Percentiles rank a stretch among this genome's conserved stretches.
These are phyloP conservation scores for Nemania diffusa DNA, from an alignment of 2,329 filamentous ascomycete species.

Conservation along the genomic window DNA sequence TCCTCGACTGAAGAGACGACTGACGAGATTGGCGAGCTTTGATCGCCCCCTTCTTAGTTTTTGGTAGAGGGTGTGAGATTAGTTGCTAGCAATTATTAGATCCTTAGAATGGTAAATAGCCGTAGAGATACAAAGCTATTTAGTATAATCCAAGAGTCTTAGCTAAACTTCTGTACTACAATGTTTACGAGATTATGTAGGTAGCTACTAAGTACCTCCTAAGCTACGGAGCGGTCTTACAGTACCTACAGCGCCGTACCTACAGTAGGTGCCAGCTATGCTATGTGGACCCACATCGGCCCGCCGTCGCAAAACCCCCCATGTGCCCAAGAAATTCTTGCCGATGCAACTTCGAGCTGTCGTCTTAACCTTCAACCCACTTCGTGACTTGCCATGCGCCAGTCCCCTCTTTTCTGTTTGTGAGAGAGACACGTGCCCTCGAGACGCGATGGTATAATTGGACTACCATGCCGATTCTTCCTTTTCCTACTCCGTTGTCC, in stretches of 20 bases:
- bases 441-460: conserved; percentile 44
- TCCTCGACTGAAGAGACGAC: conserved; percentile 13
- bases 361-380: neutral
- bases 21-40: conserved; percentile 39
- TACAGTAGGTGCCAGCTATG: neutral
- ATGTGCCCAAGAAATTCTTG: conserved; percentile 26
- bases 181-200: no score
- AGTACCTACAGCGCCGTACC: no score
- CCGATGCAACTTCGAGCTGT: neutral
- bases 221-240: neutral
- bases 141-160: neutral
- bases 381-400: no score
- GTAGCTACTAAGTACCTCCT: no score
- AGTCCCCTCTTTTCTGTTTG: conserved; percentile 12
- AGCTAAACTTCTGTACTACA: neutral
- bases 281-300: conserved; percentile 24
- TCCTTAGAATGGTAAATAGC: neutral
- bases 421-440: conserved; percentile 21
- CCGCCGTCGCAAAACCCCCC: conserved; percentile 15
- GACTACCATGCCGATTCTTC: conserved; percentile 48
- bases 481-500: conserved; percentile 42
- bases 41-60: conserved; percentile 3
- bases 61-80: neutral
- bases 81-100: neutral
- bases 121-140: neutral